Evolutionary conservation across 371 early-diverging fungal species (phyloP).

Genomic region (Rhizomucor pusillus): DNA sequence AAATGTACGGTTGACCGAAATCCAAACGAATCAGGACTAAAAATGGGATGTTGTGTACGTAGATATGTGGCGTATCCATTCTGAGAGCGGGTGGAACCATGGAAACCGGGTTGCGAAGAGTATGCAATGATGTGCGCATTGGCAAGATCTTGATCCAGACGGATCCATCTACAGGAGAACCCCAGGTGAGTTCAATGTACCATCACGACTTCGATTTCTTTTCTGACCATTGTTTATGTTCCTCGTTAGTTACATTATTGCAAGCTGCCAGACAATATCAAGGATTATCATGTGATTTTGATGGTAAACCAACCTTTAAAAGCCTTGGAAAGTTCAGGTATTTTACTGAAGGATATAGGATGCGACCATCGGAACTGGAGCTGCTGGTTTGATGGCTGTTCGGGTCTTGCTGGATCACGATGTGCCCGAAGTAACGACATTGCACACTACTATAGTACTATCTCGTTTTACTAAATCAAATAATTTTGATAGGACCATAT

Average conservation of each 20-base stretch:
- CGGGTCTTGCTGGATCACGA: conserved; percentile 87
- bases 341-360: conserved; percentile 45
- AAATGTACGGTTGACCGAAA: conserved; percentile 25
- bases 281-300: conserved; percentile 58
- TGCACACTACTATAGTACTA: conserved; percentile 1
- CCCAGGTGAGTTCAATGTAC: conserved; percentile 41
- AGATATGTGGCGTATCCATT: conserved; percentile 82
- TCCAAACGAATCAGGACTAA: background rate
- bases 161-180: conserved; percentile 78
- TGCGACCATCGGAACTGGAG: conserved; percentile 83
- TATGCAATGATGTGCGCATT: conserved; percentile 73
- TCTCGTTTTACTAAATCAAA: background rate
- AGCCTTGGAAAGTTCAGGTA: background rate
- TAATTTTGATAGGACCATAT: conserved; percentile 59
- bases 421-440: conserved; percentile 60
- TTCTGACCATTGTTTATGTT: background rate
- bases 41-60: no score
- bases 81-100: conserved; percentile 88
- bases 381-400: conserved; percentile 91
- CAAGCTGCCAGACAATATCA: conserved; percentile 70
- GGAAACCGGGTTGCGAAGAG: conserved; percentile 82
- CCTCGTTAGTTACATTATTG: conserved; percentile 64
- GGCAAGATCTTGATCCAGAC: conserved; percentile 91
- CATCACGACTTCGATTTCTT: background rate
- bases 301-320: conserved; percentile 34